Evolutionary conservation across 345 rosid genomes (phyloP).

Genomic region (Dimocarpus longan): DNA sequence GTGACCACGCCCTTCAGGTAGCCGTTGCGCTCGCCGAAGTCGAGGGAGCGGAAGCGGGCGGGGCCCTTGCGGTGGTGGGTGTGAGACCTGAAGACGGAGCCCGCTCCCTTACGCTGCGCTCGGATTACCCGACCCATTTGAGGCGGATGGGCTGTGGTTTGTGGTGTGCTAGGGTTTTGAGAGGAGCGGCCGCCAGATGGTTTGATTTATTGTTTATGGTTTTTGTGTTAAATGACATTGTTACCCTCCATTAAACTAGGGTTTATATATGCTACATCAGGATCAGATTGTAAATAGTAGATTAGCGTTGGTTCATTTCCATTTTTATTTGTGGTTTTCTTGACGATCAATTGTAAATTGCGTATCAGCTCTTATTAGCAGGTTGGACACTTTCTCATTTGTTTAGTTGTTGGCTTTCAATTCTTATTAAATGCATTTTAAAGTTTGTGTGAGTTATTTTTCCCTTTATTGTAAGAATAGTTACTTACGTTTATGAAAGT

Average conservation of each 20-base stretch:
- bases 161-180: neutral
- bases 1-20: conserved; percentile 65
- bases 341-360: no score
- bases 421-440: no score
- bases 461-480: no score
- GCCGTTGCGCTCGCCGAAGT: conserved; percentile 73
- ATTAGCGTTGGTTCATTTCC: neutral
- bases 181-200: neutral
- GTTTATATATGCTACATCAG: no score
- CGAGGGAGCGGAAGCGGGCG: conserved; percentile 68
- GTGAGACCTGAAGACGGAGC: conserved; percentile 76
- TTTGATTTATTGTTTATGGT: neutral
- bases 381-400: no score
- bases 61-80: conserved; percentile 83
- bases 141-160: neutral
- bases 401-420: no score
- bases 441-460: no score
- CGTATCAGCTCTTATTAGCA: no score
- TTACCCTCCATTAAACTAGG: neutral
- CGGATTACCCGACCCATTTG: conserved; percentile 75
- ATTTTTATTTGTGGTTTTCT: no score
- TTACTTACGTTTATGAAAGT: no score
- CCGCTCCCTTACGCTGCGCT: conserved; percentile 76
- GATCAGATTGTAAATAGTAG: neutral
- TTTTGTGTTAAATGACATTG: neutral